Conservation (phyloP, 257 asterid species). For the Petunia secreta region DNA sequence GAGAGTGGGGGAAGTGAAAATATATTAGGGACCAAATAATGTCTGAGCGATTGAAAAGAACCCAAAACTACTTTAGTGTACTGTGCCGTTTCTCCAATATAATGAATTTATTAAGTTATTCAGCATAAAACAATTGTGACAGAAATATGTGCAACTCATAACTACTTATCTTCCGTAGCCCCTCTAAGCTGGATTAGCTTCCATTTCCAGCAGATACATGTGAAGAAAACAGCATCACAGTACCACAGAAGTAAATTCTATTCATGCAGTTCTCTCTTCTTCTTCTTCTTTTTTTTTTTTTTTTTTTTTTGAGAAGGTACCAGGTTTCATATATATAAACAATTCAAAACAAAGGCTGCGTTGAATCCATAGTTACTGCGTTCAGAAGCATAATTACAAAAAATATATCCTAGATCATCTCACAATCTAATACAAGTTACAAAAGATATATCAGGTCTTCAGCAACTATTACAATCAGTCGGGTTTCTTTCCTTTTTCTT, state of each 20-base stretch:
- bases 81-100: neutral
- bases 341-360: no score
- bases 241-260: neutral
- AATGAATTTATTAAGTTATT: neutral
- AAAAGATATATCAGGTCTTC: no score
- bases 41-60: neutral
- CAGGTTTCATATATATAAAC: no score
- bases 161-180: neutral
- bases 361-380: no score
- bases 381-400: no score
- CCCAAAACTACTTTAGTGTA: neutral
- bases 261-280: neutral
- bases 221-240: neutral
- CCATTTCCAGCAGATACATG: neutral
- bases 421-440: no score
- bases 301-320: no score
- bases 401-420: no score
- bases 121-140: neutral
- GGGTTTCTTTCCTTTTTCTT: neutral
- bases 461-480: neutral
- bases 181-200: conserved; percentile 13
- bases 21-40: neutral
- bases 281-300: neutral
- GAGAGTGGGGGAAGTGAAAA: conserved; percentile 5
- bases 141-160: neutral